Evolutionary conservation across 768 basidiomycete genomes (phyloP), one percentile per base, ranked within the genome.

Genomic region (Lyophyllum semitale): DNA sequence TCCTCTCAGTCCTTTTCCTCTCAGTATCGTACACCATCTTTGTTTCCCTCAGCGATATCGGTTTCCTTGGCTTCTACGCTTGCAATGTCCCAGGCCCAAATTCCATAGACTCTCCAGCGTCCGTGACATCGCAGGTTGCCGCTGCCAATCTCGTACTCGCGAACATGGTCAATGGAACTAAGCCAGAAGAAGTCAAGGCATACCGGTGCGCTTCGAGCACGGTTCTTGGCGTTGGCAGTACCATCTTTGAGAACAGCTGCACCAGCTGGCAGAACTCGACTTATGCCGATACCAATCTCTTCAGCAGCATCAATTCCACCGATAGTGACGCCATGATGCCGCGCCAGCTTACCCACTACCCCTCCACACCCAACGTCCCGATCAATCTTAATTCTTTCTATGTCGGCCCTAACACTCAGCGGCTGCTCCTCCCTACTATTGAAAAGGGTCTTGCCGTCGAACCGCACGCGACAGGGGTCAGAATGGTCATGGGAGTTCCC

Each of bases 311-410:
- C 12, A 68, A 68, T 30, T 53, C 59, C 4, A 64, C 66, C 4
- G 66, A 68, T 37, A 62, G 61, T 25, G 66, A 60, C 30, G 54
- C 61, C 37, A 61, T 68, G 25, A 62, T 66, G 58, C 58, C 60
- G 0, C 60, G 58, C 25, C 60, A 61, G 25, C 55, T 66, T 11
- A 30, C 27, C 0, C 33, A 57, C 18, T 50, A 53, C 8, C 22
- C 55, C 37, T 22, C 48, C 15, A 13, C 8, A 0, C 23, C 13
- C 9, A 30, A 45, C 3, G 37, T 37, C 9, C 17, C 32, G 20
- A 32, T 59, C 15, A 51, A 62, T 40, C 29, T 64, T 15, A 61
- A 59, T 47, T 26, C 51, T 12, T 63, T 59, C 38, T 57, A 62
- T 41, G 13, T 64, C 12, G 61, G 61, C 25, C 55, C 64, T 7